phyloP scores from a whole-genome alignment of 2,329 filamentous ascomycete species.

The Pochonia chlamydosporia region DNA sequence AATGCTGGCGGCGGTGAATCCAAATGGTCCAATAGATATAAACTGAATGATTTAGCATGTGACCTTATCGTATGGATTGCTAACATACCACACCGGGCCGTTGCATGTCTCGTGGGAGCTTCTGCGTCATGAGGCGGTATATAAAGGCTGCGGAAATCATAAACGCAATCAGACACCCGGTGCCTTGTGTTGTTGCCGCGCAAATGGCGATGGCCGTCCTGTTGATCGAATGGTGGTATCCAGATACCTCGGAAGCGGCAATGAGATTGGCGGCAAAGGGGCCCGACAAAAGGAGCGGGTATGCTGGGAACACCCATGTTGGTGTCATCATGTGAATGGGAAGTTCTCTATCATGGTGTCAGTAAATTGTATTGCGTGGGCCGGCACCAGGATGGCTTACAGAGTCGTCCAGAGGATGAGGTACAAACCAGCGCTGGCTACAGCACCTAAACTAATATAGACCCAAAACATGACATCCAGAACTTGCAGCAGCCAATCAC shows the following conservation, averaged over 20 bases:
- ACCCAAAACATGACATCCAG: slow-evolving; percentile 71
- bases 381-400: slow-evolving; percentile 30
- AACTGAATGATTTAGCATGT: slow-evolving; percentile 41
- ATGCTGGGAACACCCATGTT: slow-evolving; percentile 82
- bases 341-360: slow-evolving; percentile 37
- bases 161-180: slow-evolving; percentile 53
- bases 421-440: slow-evolving; percentile 66
- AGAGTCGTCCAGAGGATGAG: slow-evolving; percentile 62
- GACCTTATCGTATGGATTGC: too few species aligned
- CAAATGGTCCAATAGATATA: slow-evolving; percentile 72
- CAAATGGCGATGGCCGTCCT: slow-evolving; percentile 41
- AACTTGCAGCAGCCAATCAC: slow-evolving; percentile 51
- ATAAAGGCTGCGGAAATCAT: slow-evolving; percentile 84
- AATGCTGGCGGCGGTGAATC: slow-evolving; percentile 46
- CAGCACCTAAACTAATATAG: slow-evolving; percentile 61
- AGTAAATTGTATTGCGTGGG: too few species aligned
- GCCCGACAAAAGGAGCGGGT: slow-evolving; percentile 71
- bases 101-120: slow-evolving; percentile 68
- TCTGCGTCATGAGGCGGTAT: slow-evolving; percentile 84
- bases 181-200: slow-evolving; percentile 46
- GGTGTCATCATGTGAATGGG: slow-evolving; percentile 81
- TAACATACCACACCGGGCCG: slow-evolving; percentile 73
- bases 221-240: slow-evolving; percentile 18
- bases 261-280: slow-evolving; percentile 62
- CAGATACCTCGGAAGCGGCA: slow-evolving; percentile 28